Evolutionary conservation across 305 asterid genomes (phyloP), one percentile per base, ranked within the genome.

Genomic region (Lippia alba): DNA sequence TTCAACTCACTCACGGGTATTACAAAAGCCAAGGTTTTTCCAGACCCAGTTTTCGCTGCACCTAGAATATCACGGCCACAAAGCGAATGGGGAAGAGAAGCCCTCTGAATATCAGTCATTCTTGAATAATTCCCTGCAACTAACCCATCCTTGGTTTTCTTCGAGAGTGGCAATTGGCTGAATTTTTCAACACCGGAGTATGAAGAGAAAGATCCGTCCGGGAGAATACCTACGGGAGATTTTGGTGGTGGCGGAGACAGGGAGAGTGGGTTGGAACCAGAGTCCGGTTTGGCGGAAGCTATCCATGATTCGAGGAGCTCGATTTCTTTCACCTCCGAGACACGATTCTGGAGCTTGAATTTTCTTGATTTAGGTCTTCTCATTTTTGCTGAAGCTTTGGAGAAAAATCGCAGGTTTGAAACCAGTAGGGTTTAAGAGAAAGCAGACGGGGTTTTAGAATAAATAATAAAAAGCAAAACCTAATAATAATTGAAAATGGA

Each of bases 21-120:
- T 67, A 92, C 68, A 64, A 92, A 92, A 63, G 99, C 99, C 56
- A 95, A 66, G 0, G 99, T 92, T 83, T 95, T 95, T 0, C 99
- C 99, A 3, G 99, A 95, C 24, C 99, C 99, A 33, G 97, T 95
- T 81, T 95, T 92, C 0, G 99, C 98, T 20, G 99, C 98, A 6
- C 99, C 99, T 24, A 95, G 93, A 33, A 95, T 85, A 72, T 95
- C 97, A n/a, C 96, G 86, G 15, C 96, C 98, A 67, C 89, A 95
- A 58, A 95, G 91, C 2, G 98, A 84, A 49, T 95, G 99, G 2
- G 98, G 98, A 17, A 95, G 76, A 8, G 97, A 87, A 63, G 99
- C 98, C 79, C 96, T 85, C 83, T 95, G 99, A 62, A 95, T 86
- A 54, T 87, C 96, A 40, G 98, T 92, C 99, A 95, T 90, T 12